Base-by-base conservation (phyloP, 768 basidiomycete genomes). In the Guyanaporus albipodus region DNA sequence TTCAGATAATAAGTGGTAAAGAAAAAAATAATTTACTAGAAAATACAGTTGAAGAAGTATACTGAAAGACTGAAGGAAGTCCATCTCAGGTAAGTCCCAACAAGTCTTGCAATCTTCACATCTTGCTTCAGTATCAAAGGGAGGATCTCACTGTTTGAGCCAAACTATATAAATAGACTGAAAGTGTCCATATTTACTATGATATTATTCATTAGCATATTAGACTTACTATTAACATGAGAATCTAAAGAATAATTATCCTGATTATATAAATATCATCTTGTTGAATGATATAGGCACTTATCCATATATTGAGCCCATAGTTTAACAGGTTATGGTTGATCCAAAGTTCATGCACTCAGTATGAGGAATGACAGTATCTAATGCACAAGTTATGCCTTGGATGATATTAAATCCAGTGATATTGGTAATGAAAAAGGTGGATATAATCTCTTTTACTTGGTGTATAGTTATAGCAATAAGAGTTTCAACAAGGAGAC, bases 301-400 rank as follows among this genome's bases (percentile, higher is more conserved):
- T 35, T 52, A 87, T 85, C 73, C 89, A 92, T 93, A 49, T 93
- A 73, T 62, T 94, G 91, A 11, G 86, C 70, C 93, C 92, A 95
- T 2, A 95, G 73, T 4, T 93, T 93, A 11, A 97, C 91, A 0
- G 91, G 73, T 5, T 83, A 72, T 0, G 94, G 95, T 21, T 89
- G 81, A 4, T 79, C 61, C 3, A 91, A 92, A 0, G 96, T 94
- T 92, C 89, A 99, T 9, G 95, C 93, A 33, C 89, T 80, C 0
- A n/a, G n/a, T n/a, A n/a, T n/a, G n/a, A n/a, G 96, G 95, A 2
- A 97, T 78, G 60, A 99, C 77, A 0, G 95, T 94, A 61, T 99
- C 96, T 24, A 99, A 78, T 0, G 91, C 85, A 48, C 85, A 86
- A 18, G 82, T 72, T 55, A 95, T 82, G 6, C 92, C 91, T 55